Evolutionary conservation across 2,329 filamentous ascomycete genomes (phyloP), one percentile per base, ranked within the genome.

Genomic region (Botrytis byssoidea): DNA sequence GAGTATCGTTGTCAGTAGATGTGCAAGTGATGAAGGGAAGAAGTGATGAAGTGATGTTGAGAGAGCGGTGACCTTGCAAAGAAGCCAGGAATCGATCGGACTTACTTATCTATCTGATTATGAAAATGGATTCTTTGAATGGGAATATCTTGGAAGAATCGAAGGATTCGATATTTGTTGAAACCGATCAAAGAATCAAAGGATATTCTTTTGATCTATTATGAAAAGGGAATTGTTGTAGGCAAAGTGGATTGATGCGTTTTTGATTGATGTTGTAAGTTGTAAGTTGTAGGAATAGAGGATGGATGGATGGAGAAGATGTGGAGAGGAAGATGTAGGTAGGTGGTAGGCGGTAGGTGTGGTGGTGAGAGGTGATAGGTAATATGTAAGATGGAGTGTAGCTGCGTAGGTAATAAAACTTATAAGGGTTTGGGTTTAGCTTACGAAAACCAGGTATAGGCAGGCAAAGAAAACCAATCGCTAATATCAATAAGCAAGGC

Each of bases 401-500:
- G 40, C 40, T 42, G 40, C 40, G 59, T 12, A 40, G 42, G 42
- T 6, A 18, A 18, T 44, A 6, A 6, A 44, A 5, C 35, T 61
- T 40, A n/a, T n/a, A 16, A 37, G 37, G 18, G 60, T 29, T 29
- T 55, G 51, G 51, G n/a, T 8, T 32, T 44, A 66, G 61, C 61
- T 42, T 64, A 64, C 61, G 61, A 64, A 40, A 64, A 29, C 37
- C n/a, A 64, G 29, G 29, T 16, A 6, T 29, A 55, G 37, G 37
- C 8, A 37, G 6, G 37, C 8, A 37, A 42, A n/a, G 44, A 14
- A 48, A 22, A 6, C 29, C 44, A 66, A 66, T 66, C 12, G 44
- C 44, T 35, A 32, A 46, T 10, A 63, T 63, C 35, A 40, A 63
- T 42, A 51, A 66, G 64, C 40, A 66, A 66, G 64, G 64, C 64